Evolutionary conservation across 352 stramenopile genomes (phyloP), one percentile per base, ranked within the genome.

Genomic region (Peronospora destructor): DNA sequence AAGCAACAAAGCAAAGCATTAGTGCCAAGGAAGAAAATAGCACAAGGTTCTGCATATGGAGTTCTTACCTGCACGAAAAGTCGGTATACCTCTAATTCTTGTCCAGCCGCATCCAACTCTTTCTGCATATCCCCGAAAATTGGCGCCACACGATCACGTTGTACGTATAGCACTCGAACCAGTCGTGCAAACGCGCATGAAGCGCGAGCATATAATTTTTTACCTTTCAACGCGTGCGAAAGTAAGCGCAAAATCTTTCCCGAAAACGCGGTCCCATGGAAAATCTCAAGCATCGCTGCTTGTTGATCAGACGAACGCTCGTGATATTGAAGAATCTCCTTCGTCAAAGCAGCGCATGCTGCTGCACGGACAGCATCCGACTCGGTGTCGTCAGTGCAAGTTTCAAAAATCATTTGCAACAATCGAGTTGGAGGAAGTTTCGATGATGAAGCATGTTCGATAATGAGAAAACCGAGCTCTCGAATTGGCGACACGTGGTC

Each of bases 351-450:
- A 16, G 37, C 33, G 36, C 70, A 73, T 13, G 72, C 72, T 40
- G 69, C 59, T 16, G 64, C 63, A 13, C 77, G 73, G 10, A 86
- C 77, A 14, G 58, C 59, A 51, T 88, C 77, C 25, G 66, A 63
- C 25, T 88, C 77, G 2, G 60, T 64, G 4, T 58, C 54, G 43
- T 88, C 75, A 28, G 51, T 54, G 14, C 70, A 73, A 10, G 68
- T 79, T 48, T 77, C 67, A 7, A 75, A 47, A 8, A 69, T 64
- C 39, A 85, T 68, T 38, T 83, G 59, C 11, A 86, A 45, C 30
- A 74, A 51, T 23, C 49, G 49, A 40, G 35, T 47, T 11, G 59
- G 53, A 7, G 51, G 44, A 38, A 26, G 9, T n/a, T 45, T 40
- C 3, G 21, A 26, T 3, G 21, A 49, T 14, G 44, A 35, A 34